These are phyloP conservation scores for Penicillium arizonense DNA, from an alignment of 495 filamentous ascomycete genomes.

Conservation along the genomic window DNA sequence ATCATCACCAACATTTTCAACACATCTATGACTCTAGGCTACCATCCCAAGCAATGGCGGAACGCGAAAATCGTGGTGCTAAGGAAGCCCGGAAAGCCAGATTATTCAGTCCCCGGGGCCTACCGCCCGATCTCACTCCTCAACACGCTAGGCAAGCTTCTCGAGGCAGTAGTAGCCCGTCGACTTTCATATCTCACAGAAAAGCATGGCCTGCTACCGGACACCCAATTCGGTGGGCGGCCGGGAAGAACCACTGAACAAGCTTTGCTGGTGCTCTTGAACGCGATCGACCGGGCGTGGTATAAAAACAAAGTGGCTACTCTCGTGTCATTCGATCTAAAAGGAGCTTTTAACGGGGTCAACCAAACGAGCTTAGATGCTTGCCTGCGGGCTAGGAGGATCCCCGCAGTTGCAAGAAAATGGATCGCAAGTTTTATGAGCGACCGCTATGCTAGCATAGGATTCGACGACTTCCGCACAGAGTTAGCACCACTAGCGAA, in stretches of 20 bases:
- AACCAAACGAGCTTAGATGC: conserved; percentile 20
- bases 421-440: conserved; percentile 28
- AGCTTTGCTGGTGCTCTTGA: conserved; percentile 21
- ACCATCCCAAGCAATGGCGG: conserved; percentile 18
- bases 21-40: conserved; percentile 14
- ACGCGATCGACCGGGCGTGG: conserved; percentile 26
- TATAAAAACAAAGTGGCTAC: conserved; percentile 15
- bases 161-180: conserved; percentile 23
- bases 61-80: conserved; percentile 20
- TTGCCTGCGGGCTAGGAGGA: conserved; percentile 15
- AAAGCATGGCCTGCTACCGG: conserved; percentile 19
- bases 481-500: conserved; percentile 11
- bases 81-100: conserved; percentile 21
- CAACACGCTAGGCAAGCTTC: conserved; percentile 25
- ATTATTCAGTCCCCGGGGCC: conserved; percentile 18
- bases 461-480: conserved; percentile 24
- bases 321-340: conserved; percentile 25
- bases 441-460: conserved; percentile 17
- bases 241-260: conserved; percentile 21
- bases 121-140: conserved; percentile 27
- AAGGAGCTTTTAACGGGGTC: conserved; percentile 30
- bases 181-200: conserved; percentile 20
- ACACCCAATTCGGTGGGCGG: conserved; percentile 24
- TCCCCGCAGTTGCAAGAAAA: conserved; percentile 11
- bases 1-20: conserved; percentile 19